Base-by-base conservation (phyloP, 148 eudicot species). In the Persicaria tinctoria region DNA sequence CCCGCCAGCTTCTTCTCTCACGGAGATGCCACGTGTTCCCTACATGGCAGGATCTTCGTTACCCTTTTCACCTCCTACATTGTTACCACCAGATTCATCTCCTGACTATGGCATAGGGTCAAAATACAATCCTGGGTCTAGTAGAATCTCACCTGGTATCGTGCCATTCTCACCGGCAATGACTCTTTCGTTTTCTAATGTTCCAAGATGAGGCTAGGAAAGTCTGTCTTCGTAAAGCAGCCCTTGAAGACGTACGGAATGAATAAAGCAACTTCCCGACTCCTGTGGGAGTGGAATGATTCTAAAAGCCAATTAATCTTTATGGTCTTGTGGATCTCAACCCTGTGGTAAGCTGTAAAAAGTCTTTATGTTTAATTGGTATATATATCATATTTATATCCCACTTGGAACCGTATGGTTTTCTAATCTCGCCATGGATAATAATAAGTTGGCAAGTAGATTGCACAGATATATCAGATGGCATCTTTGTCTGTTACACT, bases 1-100 rank as follows among this genome's bases (percentile, higher is more conserved):
- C 80, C 86, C 93, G 63, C 84, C 95, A 60, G 82, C 84, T 80
- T 87, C 97, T 23, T 88, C 94, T 73, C 82, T 86, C 45, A 46
- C 87, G 27, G 92, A 93, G 71, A 77, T 88, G 48, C 90, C 91
- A 68, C 78, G 84, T 64, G 79, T 90, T 75, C 88, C 90, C 63
- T 87, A 83, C 82, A 54, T 87, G 83, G 73, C 79, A 4, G 75
- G 77, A 32, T 74, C 91, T 56, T 72, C 90, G 45, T 32, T 78
- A 51, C 51, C 83, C 78, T 70, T 77, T 32, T 51, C 83, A 73
- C 83, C 87, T 51, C 81, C 82, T 18, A 57, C 94, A 23, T 68
- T 78, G 47, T 79, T 85, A 38, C 77, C 85, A 48, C 48, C 83
- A 70, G 89, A 86, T 76, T 55, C 81, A 54, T 83, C 72, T 78